phyloP scores from a whole-genome alignment of 768 basidiomycete species.

The Mycena maculata region DNA sequence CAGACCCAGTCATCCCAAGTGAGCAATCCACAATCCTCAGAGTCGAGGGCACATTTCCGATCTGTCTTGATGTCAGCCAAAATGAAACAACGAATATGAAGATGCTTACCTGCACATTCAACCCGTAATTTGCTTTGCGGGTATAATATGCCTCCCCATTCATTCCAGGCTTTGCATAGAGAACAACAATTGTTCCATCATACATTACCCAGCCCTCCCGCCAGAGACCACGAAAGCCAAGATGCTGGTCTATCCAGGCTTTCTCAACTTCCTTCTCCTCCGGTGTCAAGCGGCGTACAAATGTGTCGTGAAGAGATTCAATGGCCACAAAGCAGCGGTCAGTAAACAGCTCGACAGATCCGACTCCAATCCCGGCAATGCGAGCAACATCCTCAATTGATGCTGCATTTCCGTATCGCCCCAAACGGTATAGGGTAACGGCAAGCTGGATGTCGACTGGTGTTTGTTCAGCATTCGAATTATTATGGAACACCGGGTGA shows the following conservation, averaged over 20 bases:
- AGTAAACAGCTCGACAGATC: not conserved
- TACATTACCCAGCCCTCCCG: conserved; percentile 50
- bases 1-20: conserved; percentile 47
- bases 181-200: conserved; percentile 48
- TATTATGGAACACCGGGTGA: conserved; percentile 26
- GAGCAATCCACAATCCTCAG: conserved; percentile 46
- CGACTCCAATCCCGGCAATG: not conserved
- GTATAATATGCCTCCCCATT: too few relatives aligned
- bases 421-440: not conserved
- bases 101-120: too few relatives aligned
- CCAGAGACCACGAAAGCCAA: conserved; percentile 46
- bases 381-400: not conserved
- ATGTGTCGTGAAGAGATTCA: conserved; percentile 39
- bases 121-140: too few relatives aligned
- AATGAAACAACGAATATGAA: conserved; percentile 14
- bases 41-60: conserved; percentile 47
- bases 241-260: conserved; percentile 45
- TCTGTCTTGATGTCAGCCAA: too few relatives aligned
- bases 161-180: too few relatives aligned
- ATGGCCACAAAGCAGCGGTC: not conserved
- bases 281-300: conserved; percentile 41
- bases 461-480: conserved; percentile 40
- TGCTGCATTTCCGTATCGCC: conserved; percentile 2
- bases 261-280: conserved; percentile 50
- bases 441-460: not conserved